Evolutionary conservation across 139 green algal genomes (phyloP).

Genomic region (Tetradesmus obliquus): DNA sequence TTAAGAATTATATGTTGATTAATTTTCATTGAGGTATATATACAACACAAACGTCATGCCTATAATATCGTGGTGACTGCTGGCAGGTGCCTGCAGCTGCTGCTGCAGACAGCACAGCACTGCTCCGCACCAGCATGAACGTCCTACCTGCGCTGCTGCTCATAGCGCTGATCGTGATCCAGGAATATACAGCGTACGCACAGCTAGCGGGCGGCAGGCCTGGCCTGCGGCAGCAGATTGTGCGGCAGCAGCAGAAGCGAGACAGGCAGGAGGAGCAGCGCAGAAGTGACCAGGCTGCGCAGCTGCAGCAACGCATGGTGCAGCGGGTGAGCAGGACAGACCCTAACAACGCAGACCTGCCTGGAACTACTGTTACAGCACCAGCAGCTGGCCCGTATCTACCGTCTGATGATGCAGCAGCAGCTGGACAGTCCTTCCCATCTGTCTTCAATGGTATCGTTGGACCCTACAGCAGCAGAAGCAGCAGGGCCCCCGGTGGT

Average conservation of each 20-base stretch:
- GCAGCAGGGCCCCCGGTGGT: background rate
- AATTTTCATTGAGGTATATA: no score
- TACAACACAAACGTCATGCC: background rate
- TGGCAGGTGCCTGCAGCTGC: background rate
- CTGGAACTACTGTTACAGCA: background rate
- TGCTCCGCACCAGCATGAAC: background rate
- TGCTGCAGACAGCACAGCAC: background rate
- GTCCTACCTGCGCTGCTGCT: background rate
- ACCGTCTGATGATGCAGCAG: background rate
- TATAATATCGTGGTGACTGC: background rate
- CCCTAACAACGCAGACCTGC: background rate
- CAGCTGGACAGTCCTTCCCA: background rate
- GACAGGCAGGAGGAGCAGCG: background rate
- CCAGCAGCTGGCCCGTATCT: background rate
- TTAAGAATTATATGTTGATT: no score
- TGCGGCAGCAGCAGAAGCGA: background rate
- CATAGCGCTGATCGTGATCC: background rate
- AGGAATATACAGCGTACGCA: background rate
- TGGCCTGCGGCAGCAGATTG: background rate
- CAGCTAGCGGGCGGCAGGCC: background rate
- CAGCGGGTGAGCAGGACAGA: background rate
- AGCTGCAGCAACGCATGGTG: background rate
- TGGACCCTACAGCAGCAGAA: background rate
- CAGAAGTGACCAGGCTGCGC: background rate
- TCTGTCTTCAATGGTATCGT: background rate